phyloP scores from a whole-genome alignment of 2,329 filamentous ascomycete genomes.

The Cladosporium sp. region DNA sequence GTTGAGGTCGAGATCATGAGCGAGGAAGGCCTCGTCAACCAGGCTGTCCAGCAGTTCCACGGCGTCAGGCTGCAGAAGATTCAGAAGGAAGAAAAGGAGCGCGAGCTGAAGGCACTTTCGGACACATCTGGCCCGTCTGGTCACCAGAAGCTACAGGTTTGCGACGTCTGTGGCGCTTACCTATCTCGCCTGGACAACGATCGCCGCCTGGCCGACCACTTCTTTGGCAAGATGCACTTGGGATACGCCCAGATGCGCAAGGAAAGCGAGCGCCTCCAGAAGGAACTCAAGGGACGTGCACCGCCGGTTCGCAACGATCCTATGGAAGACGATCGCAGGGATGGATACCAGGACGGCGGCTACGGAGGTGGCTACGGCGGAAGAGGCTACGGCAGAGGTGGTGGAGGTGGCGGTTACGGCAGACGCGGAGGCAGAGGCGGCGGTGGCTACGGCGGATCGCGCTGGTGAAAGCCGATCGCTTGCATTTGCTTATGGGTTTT shows the following conservation, averaged over 20 bases:
- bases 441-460: not conserved
- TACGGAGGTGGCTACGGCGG: constrained; percentile 37
- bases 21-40: constrained; percentile 71
- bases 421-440: constrained; percentile 1
- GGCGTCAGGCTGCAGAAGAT: constrained; percentile 74
- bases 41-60: constrained; percentile 82
- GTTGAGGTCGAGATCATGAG: constrained; percentile 81
- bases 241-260: constrained; percentile 98
- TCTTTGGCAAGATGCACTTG: constrained; percentile 98
- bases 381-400: constrained; percentile 35
- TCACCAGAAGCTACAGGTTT: constrained; percentile 97
- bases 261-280: constrained; percentile 78
- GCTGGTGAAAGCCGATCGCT: constrained; percentile 5
- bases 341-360: constrained; percentile 28
- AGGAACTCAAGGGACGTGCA: constrained; percentile 71
- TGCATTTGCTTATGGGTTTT: too few species aligned
- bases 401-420: constrained; percentile 15
- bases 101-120: constrained; percentile 80
- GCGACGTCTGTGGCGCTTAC: constrained; percentile 96
- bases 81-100: constrained; percentile 75
- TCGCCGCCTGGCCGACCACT: constrained; percentile 86
- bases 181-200: constrained; percentile 90
- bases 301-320: constrained; percentile 51
- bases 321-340: constrained; percentile 33
- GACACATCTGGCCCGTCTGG: constrained; percentile 90